Percentiles rank a stretch among this genome's conserved stretches.
phyloP scores from a whole-genome alignment of 176 grass and related monocot genomes.

The Echinochloa phyllopogon region DNA sequence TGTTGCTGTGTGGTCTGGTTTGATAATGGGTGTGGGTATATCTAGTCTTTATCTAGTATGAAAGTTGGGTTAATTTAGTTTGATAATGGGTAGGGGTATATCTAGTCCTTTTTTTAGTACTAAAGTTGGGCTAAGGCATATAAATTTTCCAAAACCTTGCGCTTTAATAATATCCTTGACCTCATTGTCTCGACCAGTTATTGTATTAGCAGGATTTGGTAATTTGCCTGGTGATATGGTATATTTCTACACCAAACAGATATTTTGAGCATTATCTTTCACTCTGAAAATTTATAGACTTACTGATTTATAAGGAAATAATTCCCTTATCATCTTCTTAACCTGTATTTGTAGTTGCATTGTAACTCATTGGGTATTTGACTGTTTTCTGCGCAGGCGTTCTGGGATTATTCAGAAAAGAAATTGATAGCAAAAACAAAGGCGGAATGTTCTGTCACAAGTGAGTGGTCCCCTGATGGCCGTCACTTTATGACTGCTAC shows the following conservation, averaged over 20 bases:
- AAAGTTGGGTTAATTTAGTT: background rate
- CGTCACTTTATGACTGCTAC: constrained; percentile 94
- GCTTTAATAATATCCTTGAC: constrained; percentile 53
- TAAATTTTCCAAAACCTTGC: constrained; percentile 26
- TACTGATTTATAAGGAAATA: constrained; percentile 13
- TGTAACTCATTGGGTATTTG: constrained; percentile 24
- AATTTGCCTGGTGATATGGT: constrained; percentile 99
- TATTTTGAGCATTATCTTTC: constrained; percentile 24
- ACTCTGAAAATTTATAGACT: background rate
- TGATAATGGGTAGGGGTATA: no score
- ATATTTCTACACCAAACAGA: constrained; percentile 30
- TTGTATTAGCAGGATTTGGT: constrained; percentile 93
- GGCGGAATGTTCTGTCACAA: constrained; percentile 92
- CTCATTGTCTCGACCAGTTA: constrained; percentile 63
- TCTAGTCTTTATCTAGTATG: constrained; percentile 7
- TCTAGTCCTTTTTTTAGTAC: no score
- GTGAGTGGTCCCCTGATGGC: constrained; percentile 96
- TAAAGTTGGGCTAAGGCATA: background rate
- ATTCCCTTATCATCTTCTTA: background rate
- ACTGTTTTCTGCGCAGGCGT: constrained; percentile 55
- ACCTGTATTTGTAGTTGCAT: constrained; percentile 7
- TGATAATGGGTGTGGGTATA: constrained; percentile 2
- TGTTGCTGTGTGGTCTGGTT: constrained; percentile 12
- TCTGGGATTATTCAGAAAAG: constrained; percentile 94
- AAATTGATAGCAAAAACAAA: constrained; percentile 83